Evolutionary conservation across 2,329 filamentous ascomycete species (phyloP).

Genomic region (Paradendryphiella salina): DNA sequence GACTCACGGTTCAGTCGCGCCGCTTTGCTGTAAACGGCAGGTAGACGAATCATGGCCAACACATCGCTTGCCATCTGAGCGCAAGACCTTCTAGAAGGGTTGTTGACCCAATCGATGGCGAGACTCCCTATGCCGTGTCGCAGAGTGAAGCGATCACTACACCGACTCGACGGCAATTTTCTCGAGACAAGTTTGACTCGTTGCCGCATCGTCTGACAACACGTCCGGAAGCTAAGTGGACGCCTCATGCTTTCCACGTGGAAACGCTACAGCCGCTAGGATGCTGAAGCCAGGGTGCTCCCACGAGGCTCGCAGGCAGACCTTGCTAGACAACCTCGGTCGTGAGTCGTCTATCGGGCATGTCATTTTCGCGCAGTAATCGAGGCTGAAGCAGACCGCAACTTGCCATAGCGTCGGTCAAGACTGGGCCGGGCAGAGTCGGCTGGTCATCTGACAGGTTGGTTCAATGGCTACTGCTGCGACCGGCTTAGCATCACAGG

Average conservation of each 20-base stretch:
- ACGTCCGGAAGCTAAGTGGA: conserved; percentile 1
- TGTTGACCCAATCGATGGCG: conserved; percentile 8
- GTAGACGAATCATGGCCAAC: conserved; percentile 2
- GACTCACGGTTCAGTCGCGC: conserved; percentile 9
- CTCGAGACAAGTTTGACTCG: conserved; percentile 17
- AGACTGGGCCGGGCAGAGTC: conserved; percentile 23
- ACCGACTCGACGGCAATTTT: conserved; percentile 27
- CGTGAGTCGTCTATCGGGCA: conserved; percentile 19
- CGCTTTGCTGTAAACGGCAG: conserved; percentile 4
- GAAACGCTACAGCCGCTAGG: conserved; percentile 10
- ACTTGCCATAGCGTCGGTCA: conserved; percentile 24
- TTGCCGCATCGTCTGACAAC: conserved; percentile 4
- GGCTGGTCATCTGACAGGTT: conserved; percentile 21
- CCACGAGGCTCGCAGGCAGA: conserved; percentile 14
- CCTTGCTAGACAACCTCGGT: conserved; percentile 19
- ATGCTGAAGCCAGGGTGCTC: conserved; percentile 12
- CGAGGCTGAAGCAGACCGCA: conserved; percentile 26
- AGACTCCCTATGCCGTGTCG: conserved; percentile 14
- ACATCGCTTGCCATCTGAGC: conserved; percentile 2
- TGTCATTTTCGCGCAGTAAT: conserved; percentile 5
- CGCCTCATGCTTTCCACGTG: conserved; percentile 27
- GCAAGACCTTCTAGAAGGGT: conserved; percentile 2
- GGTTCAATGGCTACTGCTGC: conserved; percentile 9
- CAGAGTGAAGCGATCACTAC: conserved; percentile 23
- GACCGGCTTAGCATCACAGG: conserved; percentile 12